phyloP scores from a whole-genome alignment of 805 yeast genomes.

The Pichia gijzeniarum region DNA sequence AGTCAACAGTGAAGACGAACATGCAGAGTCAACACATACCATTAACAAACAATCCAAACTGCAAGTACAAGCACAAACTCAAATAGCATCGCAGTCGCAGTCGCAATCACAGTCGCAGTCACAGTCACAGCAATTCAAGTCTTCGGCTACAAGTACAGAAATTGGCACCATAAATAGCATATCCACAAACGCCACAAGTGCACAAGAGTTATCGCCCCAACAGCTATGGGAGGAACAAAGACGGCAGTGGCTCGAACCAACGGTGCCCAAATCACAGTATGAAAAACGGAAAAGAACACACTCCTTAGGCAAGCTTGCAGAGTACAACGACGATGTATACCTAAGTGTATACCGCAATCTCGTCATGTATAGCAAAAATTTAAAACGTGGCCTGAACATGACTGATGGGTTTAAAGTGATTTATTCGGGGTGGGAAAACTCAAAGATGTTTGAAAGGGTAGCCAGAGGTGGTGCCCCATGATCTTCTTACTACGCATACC shows the following conservation, averaged over 20 bases:
- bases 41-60: too few relatives aligned
- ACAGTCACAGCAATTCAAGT: background rate
- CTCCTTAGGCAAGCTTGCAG: conserved; percentile 31
- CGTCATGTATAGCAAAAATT: conserved; percentile 60
- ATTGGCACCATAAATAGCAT: background rate
- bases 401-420: conserved; percentile 65
- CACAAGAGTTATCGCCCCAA: background rate
- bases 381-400: conserved; percentile 68
- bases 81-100: too few relatives aligned
- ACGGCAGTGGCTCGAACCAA: conserved; percentile 54
- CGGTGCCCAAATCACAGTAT: conserved; percentile 8
- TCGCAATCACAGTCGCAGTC: background rate
- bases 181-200: background rate
- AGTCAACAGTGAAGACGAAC: conserved; percentile 1
- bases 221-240: conserved; percentile 65
- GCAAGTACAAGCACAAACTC: background rate
- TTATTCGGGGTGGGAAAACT: conserved; percentile 79
- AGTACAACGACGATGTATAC: conserved; percentile 33
- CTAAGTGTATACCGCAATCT: conserved; percentile 60
- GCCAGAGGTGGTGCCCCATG: conserved; percentile 17
- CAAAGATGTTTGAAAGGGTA: conserved; percentile 49
- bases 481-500: background rate
- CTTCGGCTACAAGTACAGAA: background rate
- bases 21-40: background rate
- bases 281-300: conserved; percentile 4